Conservation (phyloP, 2,329 filamentous ascomycete species). For the Didymella keratinophila region DNA sequence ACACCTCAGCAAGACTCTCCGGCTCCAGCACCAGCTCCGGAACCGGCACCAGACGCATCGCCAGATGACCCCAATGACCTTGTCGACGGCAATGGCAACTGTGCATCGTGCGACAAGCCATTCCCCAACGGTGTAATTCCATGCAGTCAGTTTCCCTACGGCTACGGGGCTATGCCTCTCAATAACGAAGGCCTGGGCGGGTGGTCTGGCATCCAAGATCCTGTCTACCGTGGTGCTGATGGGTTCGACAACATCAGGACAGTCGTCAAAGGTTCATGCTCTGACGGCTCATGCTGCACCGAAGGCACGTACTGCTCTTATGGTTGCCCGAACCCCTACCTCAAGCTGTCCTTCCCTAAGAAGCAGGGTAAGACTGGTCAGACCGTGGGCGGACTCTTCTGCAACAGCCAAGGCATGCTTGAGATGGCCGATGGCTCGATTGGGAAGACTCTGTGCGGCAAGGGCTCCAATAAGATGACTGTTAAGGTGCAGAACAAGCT, state of each 20-base stretch:
- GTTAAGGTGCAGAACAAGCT: slow-evolving; percentile 81
- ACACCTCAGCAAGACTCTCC: neutral
- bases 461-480: slow-evolving; percentile 68
- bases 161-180: slow-evolving; percentile 79
- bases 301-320: slow-evolving; percentile 84
- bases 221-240: slow-evolving; percentile 41
- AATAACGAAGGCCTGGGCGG: slow-evolving; percentile 74
- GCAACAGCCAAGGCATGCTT: slow-evolving; percentile 77
- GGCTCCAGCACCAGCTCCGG: too few relatives aligned
- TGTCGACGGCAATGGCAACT: slow-evolving; percentile 34
- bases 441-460: slow-evolving; percentile 75
- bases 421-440: slow-evolving; percentile 68
- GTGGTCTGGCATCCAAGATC: slow-evolving; percentile 80
- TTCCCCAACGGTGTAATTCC: slow-evolving; percentile 79
- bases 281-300: slow-evolving; percentile 65
- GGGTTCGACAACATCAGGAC: slow-evolving; percentile 66
- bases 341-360: slow-evolving; percentile 88
- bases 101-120: slow-evolving; percentile 65
- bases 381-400: slow-evolving; percentile 88
- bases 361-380: slow-evolving; percentile 80
- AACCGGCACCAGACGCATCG: slow-evolving; percentile 18
- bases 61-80: slow-evolving; percentile 28
- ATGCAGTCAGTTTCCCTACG: slow-evolving; percentile 77
- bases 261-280: slow-evolving; percentile 68
- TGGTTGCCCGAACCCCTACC: slow-evolving; percentile 87